Percentiles rank a stretch among this genome's conserved stretches.
These are phyloP conservation scores for Zizania palustris DNA, from an alignment of 202 grass and related monocot species.

Conservation along the genomic window DNA sequence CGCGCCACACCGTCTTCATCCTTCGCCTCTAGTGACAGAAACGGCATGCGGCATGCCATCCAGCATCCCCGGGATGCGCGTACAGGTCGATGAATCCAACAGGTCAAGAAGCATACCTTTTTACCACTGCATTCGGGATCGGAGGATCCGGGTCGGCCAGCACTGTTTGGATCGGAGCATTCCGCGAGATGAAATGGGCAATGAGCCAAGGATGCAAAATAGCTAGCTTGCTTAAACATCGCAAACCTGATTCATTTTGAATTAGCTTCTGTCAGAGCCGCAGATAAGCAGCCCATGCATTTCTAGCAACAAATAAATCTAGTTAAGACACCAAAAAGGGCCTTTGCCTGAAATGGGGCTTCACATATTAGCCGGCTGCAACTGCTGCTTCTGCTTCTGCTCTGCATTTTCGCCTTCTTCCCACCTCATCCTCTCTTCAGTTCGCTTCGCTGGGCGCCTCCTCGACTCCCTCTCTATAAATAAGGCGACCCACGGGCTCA, in stretches of 20 bases:
- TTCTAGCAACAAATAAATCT: too few relatives aligned
- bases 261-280: background rate
- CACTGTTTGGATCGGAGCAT: too few relatives aligned
- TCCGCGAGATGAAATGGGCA: background rate
- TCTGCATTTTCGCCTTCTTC: constrained; percentile 16
- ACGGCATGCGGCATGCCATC: constrained; percentile 29
- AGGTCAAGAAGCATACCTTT: background rate
- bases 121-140: background rate
- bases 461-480: constrained; percentile 41
- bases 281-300: too few relatives aligned
- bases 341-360: background rate
- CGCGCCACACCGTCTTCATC: background rate
- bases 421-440: background rate
- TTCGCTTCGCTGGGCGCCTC: constrained; percentile 35
- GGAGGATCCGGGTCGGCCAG: background rate
- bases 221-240: background rate
- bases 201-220: background rate
- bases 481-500: constrained; percentile 41
- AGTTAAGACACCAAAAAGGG: background rate
- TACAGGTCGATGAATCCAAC: background rate
- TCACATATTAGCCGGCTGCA: background rate
- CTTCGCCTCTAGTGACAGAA: background rate
- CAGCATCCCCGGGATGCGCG: background rate
- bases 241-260: background rate
- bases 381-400: constrained; percentile 28